Conservation (phyloP, 805 yeast species). For the Tetrapisispora arboricola region DNA sequence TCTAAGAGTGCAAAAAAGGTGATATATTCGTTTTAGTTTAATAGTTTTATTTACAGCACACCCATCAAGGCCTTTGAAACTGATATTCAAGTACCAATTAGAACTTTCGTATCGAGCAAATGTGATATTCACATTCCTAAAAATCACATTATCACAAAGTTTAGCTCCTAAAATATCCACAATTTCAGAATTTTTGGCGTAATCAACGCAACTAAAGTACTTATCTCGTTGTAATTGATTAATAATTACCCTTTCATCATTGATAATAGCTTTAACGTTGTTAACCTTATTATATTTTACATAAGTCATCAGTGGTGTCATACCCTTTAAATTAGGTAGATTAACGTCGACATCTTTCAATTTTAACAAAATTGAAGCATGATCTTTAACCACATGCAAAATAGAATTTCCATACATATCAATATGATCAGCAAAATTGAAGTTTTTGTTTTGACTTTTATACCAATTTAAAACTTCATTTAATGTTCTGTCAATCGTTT, state of each 20-base stretch:
- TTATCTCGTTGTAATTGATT: slow-evolving; percentile 17
- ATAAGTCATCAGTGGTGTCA: slow-evolving; percentile 64
- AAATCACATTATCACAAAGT: slow-evolving; percentile 7
- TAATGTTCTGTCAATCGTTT: slow-evolving; percentile 39
- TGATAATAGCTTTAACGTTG: slow-evolving; percentile 43
- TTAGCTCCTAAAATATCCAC: slow-evolving; percentile 11
- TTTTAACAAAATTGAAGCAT: slow-evolving; percentile 34
- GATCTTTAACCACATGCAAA: slow-evolving; percentile 56
- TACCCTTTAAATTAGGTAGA: slow-evolving; percentile 42
- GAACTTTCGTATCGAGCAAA: slow-evolving; percentile 15
- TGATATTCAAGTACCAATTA: slow-evolving; percentile 14
- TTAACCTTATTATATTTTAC: slow-evolving; percentile 58
- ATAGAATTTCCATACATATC: slow-evolving; percentile 69
- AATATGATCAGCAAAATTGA: slow-evolving; percentile 50
- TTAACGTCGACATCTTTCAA: slow-evolving; percentile 42
- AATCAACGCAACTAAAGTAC: slow-evolving; percentile 36
- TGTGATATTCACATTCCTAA: slow-evolving; percentile 10
- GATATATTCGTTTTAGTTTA: slow-evolving; percentile 13
- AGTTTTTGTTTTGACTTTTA: slow-evolving; percentile 14
- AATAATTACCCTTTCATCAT: slow-evolving; percentile 38
- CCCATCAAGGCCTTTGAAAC: slow-evolving; percentile 2
- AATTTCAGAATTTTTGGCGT: slow-evolving; percentile 29
- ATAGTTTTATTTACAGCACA: slow-evolving; percentile 5
- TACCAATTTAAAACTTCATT: slow-evolving; percentile 37
- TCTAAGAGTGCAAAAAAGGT: slow-evolving; percentile 9